Evolutionary conservation across 2,329 filamentous ascomycete species (phyloP).

Genomic region (Colletotrichum lini): DNA sequence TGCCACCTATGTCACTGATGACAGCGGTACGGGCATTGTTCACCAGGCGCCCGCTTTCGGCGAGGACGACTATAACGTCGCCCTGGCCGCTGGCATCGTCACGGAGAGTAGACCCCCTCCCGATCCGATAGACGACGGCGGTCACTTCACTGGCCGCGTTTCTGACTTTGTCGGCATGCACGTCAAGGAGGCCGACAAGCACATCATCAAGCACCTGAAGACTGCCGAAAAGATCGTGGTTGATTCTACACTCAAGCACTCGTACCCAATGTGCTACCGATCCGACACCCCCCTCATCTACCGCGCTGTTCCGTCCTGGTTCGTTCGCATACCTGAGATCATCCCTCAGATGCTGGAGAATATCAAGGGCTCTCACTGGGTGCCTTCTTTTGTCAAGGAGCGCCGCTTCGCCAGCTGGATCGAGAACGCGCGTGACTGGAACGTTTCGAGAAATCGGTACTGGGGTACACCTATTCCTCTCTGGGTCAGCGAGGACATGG

Average conservation of each 20-base stretch:
- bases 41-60: conserved; percentile 95
- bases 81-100: conserved; percentile 82
- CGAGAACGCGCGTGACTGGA: conserved; percentile 92
- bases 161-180: conserved; percentile 88
- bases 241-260: conserved; percentile 90
- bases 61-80: conserved; percentile 95
- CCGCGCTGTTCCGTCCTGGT: conserved; percentile 93
- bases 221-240: conserved; percentile 82
- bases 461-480: conserved; percentile 95
- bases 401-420: conserved; percentile 95
- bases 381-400: conserved; percentile 91
- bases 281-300: conserved; percentile 97
- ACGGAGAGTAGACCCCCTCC: conserved; percentile 84
- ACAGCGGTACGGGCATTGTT: conserved; percentile 93
- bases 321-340: conserved; percentile 87
- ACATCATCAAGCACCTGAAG: conserved; percentile 92
- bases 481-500: conserved; percentile 91
- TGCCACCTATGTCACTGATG: conserved; percentile 88
- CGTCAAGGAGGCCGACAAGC: conserved; percentile 93
- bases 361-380: conserved; percentile 92
- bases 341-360: conserved; percentile 92
- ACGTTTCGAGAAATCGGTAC: conserved; percentile 92
- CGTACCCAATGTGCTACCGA: conserved; percentile 93
- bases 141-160: conserved; percentile 83
- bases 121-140: conserved; percentile 89